Base-by-base conservation (phyloP, 2,329 filamentous ascomycete species). In the Scopulariopsis brevicaulis region DNA sequence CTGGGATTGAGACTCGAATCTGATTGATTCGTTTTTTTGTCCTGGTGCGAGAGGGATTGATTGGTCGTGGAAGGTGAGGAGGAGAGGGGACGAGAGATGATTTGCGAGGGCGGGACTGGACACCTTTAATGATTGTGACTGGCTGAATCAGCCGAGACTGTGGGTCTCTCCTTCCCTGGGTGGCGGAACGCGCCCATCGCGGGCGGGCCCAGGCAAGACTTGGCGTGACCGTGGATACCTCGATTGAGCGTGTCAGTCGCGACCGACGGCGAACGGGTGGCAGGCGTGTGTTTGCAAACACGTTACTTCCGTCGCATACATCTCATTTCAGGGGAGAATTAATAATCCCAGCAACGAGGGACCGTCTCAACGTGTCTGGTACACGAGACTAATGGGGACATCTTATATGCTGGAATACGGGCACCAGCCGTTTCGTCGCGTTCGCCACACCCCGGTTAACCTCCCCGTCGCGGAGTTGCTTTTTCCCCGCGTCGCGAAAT, bases 11-110 rank as follows among this genome's bases (percentile, higher is more conserved):
- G 37, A 46, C 51, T 54, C 56, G 56, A 58, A 53, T 32, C 56
- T 58, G 56, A 58, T 58, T 58, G 56, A 58, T 40, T 58, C 56
- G 56, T 58, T 58, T 48, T 54, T 54, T 32, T 32, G 28, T 32
- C 34, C 51, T 50, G 46, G 51, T 43, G 56, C 59, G 65, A 65
- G 65, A 66, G 65, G 68, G 65, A 68, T 67, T 77, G 76, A 79
- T 78, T 78, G 77, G 76, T 73, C 72, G 71, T 75, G 70, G 66
- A 69, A 71, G 69, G 67, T 68, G 69, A 72, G 68, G 67, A 70
- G 68, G 70, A 72, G 70, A 65, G 68, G 66, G 66, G 68, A 67
- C 66, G 68, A 68, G 65, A 66, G 73, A 74, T 65, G 64, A 69
- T 72, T 74, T 75, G 69, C 78, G 77, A 78, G 73, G 73, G 74